Evolutionary conservation across 2,329 filamentous ascomycete species (phyloP).

Genomic region (Beauveria brongniartii): DNA sequence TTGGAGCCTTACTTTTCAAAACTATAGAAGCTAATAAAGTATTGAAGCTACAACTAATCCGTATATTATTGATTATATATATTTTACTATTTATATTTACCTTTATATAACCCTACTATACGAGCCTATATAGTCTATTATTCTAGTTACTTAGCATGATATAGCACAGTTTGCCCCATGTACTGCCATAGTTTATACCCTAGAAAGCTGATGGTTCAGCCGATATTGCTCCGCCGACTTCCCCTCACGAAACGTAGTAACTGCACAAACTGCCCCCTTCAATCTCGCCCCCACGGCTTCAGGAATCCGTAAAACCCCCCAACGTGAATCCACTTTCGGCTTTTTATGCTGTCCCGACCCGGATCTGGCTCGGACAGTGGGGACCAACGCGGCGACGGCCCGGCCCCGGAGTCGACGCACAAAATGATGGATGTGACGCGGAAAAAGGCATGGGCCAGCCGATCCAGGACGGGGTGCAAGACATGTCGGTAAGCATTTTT

Average conservation of each 20-base stretch:
- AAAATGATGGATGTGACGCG: background rate
- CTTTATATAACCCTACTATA: too few relatives aligned
- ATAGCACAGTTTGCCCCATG: too few relatives aligned
- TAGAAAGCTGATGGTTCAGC: background rate
- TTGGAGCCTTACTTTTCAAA: too few relatives aligned
- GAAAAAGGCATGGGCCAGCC: background rate
- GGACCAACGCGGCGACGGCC: background rate
- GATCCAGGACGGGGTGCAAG: background rate
- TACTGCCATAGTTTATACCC: background rate
- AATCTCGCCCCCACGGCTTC: background rate
- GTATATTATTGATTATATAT: too few relatives aligned
- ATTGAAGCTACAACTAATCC: too few relatives aligned
- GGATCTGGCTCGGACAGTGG: background rate
- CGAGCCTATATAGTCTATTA: too few relatives aligned
- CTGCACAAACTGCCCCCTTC: too few relatives aligned
- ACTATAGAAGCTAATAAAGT: too few relatives aligned
- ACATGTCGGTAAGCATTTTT: background rate
- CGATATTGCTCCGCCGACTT: background rate
- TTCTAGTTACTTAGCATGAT: too few relatives aligned
- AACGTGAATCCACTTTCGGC: background rate
- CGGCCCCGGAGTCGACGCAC: background rate
- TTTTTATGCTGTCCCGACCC: background rate
- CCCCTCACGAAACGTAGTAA: background rate
- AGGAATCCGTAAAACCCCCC: background rate
- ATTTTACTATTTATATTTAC: too few relatives aligned